These are phyloP conservation scores for Ophiorrhiza pumila DNA, from an alignment of 257 asterid species.

Conservation along the genomic window DNA sequence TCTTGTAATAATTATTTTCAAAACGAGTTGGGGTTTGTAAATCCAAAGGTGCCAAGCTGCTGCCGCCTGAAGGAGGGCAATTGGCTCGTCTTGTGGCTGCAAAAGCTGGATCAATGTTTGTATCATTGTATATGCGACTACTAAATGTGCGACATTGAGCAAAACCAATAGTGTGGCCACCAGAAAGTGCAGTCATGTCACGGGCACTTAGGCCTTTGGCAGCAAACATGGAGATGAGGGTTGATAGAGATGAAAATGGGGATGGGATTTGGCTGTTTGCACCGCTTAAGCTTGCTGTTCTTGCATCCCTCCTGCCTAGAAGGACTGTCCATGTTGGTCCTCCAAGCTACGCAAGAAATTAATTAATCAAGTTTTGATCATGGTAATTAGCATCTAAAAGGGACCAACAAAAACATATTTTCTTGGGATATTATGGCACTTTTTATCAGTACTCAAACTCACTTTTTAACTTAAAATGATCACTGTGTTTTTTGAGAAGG, in stretches of 20 bases:
- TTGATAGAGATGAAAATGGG: conserved; percentile 37
- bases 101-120: conserved; percentile 49
- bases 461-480: no score
- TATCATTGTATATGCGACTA: conserved; percentile 48
- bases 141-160: conserved; percentile 55
- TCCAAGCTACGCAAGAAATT: conserved; percentile 32
- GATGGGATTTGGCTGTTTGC: conserved; percentile 52
- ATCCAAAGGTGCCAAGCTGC: conserved; percentile 44
- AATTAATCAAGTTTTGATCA: not conserved
- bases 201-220: conserved; percentile 44
- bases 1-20: conserved; percentile 44
- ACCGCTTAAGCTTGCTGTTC: conserved; percentile 42
- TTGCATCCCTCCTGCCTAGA: conserved; percentile 60
- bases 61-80: conserved; percentile 53
- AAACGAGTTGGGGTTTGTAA: conserved; percentile 31
- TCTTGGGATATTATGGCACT: no score
- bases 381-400: no score
- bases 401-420: no score
- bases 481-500: no score
- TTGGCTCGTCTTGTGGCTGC: conserved; percentile 39
- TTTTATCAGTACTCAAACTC: no score
- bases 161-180: conserved; percentile 65
- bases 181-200: conserved; percentile 67
- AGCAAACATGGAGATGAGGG: conserved; percentile 39
- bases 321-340: conserved; percentile 55